Evolutionary conservation across 495 filamentous ascomycete species (phyloP).

Genomic region (Chaetomium tenue): DNA sequence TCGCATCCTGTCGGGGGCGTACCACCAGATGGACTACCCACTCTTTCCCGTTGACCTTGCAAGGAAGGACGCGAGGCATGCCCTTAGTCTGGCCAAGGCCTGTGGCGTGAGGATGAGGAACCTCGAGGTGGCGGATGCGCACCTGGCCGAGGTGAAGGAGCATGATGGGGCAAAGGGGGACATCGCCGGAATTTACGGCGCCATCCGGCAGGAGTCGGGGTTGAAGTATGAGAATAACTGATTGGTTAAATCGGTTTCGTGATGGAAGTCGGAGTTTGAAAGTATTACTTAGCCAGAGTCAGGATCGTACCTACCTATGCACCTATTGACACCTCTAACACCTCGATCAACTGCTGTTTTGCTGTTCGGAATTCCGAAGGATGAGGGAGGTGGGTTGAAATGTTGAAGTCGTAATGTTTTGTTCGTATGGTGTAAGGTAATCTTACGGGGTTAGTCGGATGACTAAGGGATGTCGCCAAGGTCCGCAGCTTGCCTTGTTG

Average conservation of each 20-base stretch:
- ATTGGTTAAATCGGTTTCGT: background rate
- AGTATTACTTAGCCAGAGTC: background rate
- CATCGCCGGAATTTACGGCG: constrained; percentile 81
- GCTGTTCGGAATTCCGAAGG: background rate
- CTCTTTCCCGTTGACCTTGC: constrained; percentile 85
- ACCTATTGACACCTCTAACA: too few species aligned
- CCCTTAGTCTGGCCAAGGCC: constrained; percentile 60
- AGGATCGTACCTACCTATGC: background rate
- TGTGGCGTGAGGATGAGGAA: constrained; percentile 62
- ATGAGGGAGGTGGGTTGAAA: background rate
- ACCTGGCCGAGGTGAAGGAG: constrained; percentile 64
- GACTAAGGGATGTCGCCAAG: constrained; percentile 16
- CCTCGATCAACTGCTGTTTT: background rate
- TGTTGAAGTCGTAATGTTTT: background rate
- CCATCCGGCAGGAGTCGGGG: constrained; percentile 65
- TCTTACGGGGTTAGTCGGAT: background rate
- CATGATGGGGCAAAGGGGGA: constrained; percentile 74
- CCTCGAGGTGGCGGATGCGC: constrained; percentile 64
- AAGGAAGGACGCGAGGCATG: constrained; percentile 81
- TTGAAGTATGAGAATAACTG: constrained; percentile 63
- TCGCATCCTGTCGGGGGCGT: constrained; percentile 73
- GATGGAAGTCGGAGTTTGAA: background rate
- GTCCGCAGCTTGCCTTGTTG: constrained; percentile 17
- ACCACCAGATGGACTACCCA: constrained; percentile 61
- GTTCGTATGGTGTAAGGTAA: too few species aligned